Evolutionary conservation across 768 basidiomycete species (phyloP), one percentile per base, ranked within the genome.

Genomic region (Sporobolomyces roseus): DNA sequence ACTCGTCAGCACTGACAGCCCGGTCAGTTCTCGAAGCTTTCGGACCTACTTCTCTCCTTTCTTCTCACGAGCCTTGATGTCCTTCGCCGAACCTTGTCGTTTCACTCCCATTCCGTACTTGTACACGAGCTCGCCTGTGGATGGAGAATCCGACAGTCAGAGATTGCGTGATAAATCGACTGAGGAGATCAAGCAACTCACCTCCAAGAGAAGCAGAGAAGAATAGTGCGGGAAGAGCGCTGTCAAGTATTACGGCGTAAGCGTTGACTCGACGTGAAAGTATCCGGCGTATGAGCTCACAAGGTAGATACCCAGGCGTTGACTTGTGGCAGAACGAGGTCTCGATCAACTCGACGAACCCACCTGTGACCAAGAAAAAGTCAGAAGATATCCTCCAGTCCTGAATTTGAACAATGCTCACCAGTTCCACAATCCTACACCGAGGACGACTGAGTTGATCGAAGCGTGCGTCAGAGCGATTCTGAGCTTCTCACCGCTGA

Each of bases 61-160:
- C 35, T 70, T 68, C 56, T 68, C 72, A 72, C 72, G 75, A 73
- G 66, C 72, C 76, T n/a, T n/a, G 62, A 77, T 66, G 35, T 78
- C 68, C 19, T 73, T 68, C 27, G 74, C 76, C 19, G 66, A 60
- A 5, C 79, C 79, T 66, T 78, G 78, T 29, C 78, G 45, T 73
- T 77, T 75, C 9, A 79, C 77, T 21, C 79, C 79, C 32, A 78
- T 72, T 1, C 73, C 75, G 63, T 78, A 77, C 63, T 78, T 74
- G 67, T 78, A 79, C 0, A 78, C 79, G 29, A 78, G 61, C 30
- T 60, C 58, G 3, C 58, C 58, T 60, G n/a, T 14, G 12, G 45
- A 46, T 46, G 12, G 23, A 7, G 45, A 23, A 46, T 46, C 12
- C 21, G 13, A 46, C 10, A 46, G 45, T 41, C 38, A 17, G 38